phyloP scores from a whole-genome alignment of 768 basidiomycete species.

The Cubamyces sp. region DNA sequence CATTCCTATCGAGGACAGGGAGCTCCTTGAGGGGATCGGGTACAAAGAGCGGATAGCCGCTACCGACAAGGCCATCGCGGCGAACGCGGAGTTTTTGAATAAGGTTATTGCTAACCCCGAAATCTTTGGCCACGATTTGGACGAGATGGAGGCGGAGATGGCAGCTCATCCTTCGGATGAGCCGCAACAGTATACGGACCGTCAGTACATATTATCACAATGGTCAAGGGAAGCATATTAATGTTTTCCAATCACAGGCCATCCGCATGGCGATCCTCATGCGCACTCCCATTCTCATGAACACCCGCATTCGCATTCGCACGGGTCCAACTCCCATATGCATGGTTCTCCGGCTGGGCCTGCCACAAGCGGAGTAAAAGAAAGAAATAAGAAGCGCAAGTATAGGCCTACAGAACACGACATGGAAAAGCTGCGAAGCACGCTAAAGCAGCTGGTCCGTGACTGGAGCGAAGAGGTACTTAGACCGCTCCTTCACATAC shows the following conservation, averaged over 20 bases:
- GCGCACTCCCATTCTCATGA: constrained; percentile 37
- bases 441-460: constrained; percentile 88
- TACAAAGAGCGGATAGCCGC: constrained; percentile 79
- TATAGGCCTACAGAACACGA: constrained; percentile 70
- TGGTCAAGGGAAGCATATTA: neutral
- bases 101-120: constrained; percentile 78
- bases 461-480: constrained; percentile 89
- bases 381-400: constrained; percentile 34
- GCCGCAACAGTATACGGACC: neutral
- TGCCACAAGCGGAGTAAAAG: constrained; percentile 24
- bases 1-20: constrained; percentile 70
- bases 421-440: constrained; percentile 91
- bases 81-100: constrained; percentile 78
- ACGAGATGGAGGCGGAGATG: constrained; percentile 36
- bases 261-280: constrained; percentile 23
- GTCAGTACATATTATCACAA: neutral
- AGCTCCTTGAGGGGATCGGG: constrained; percentile 65
- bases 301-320: constrained; percentile 40
- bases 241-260: constrained; percentile 19
- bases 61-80: constrained; percentile 80
- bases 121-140: constrained; percentile 69
- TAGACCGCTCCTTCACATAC: neutral
- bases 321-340: constrained; percentile 35
- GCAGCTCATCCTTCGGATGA: neutral
- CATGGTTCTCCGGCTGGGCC: constrained; percentile 22